phyloP scores from a whole-genome alignment of 108 stramenopile genomes.

The Poteriospumella lacustris region DNA sequence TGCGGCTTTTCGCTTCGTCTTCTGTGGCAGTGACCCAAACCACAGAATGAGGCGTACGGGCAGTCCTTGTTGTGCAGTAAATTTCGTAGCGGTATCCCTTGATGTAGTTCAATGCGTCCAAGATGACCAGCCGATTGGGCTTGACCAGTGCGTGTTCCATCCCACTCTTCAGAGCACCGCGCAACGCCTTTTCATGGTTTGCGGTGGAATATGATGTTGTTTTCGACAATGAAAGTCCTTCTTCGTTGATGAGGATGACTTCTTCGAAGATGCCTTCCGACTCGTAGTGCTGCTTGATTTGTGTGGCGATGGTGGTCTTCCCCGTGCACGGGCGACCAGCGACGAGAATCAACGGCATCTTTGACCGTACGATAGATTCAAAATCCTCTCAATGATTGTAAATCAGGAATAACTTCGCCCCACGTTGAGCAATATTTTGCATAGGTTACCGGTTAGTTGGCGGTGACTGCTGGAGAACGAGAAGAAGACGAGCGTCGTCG shows the following conservation, averaged over 20 bases:
- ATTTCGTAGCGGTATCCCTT: slow-evolving; percentile 23
- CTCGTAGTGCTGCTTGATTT: not conserved
- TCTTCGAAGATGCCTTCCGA: not conserved
- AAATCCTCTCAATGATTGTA: too few relatives aligned
- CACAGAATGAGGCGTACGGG: slow-evolving; percentile 20
- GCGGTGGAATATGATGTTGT: not conserved
- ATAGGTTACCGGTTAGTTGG: too few relatives aligned
- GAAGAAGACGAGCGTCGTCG: too few relatives aligned
- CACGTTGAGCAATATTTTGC: too few relatives aligned
- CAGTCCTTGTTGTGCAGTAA: not conserved
- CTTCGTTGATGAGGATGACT: slow-evolving; percentile 19
- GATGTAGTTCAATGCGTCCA: slow-evolving; percentile 25
- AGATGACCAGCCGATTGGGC: not conserved
- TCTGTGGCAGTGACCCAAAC: not conserved
- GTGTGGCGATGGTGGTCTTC: slow-evolving; percentile 18
- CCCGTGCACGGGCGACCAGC: slow-evolving; percentile 10
- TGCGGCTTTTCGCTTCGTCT: not conserved
- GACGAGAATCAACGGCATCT: slow-evolving; percentile 20
- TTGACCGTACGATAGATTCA: too few relatives aligned
- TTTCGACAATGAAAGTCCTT: not conserved
- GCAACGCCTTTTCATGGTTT: not conserved
- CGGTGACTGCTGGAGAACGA: too few relatives aligned
- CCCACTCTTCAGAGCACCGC: slow-evolving; percentile 1
- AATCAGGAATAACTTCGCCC: too few relatives aligned
- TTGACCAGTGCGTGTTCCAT: not conserved